Evolutionary conservation across 164 flowering plant genomes (phyloP).

Genomic region (Tetracentron sinense): DNA sequence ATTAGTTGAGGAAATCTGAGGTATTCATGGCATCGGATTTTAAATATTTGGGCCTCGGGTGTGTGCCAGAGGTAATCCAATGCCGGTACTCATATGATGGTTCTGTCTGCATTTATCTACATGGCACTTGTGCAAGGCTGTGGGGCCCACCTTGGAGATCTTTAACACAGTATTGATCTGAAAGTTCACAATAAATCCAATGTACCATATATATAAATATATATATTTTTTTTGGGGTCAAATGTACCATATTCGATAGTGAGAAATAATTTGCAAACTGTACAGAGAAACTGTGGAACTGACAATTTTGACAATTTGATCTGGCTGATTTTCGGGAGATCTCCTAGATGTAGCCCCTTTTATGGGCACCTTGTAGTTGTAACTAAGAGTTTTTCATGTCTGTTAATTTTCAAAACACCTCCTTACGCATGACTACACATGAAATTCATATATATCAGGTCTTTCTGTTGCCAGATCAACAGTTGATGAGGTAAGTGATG

Average conservation of each 20-base stretch:
- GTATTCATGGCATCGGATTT: neutral
- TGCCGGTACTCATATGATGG: neutral
- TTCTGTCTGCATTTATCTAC: too few species aligned
- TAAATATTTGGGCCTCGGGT: neutral
- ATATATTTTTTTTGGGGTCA: too few species aligned
- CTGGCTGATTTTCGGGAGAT: neutral
- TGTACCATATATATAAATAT: too few species aligned
- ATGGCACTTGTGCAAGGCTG: too few species aligned
- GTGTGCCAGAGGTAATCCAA: neutral
- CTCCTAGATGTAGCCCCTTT: neutral
- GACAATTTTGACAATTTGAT: too few species aligned
- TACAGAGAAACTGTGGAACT: too few species aligned
- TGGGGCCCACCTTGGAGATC: too few species aligned
- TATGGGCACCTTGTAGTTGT: neutral
- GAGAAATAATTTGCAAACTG: too few species aligned
- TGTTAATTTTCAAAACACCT: neutral
- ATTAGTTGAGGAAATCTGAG: neutral
- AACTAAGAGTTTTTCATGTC: neutral
- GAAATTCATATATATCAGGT: constrained; percentile 2
- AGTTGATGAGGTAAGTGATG: constrained; percentile 25
- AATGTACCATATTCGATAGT: too few species aligned
- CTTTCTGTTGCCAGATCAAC: constrained; percentile 34
- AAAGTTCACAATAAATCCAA: too few species aligned
- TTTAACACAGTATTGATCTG: too few species aligned
- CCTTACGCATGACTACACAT: neutral